Conservation (phyloP, 2,329 filamentous ascomycete genomes). For the Uncinocarpus reesii region DNA sequence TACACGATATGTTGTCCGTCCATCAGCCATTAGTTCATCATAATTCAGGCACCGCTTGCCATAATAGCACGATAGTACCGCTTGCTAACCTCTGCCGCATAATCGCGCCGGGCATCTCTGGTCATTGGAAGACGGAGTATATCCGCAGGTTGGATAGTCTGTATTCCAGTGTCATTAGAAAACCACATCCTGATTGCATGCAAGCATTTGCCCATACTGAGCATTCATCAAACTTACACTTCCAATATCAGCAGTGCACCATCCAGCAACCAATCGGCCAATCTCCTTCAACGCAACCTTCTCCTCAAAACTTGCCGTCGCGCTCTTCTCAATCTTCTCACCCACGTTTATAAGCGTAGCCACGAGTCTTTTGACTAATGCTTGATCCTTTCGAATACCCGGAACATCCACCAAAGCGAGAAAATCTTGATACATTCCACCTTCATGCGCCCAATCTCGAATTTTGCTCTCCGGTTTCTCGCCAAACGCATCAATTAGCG, state of each 20-base stretch:
- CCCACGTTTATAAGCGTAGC: conserved; percentile 38
- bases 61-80: conserved; percentile 58
- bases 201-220: background rate
- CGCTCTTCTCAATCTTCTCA: conserved; percentile 28
- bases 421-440: conserved; percentile 64
- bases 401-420: conserved; percentile 40
- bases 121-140: conserved; percentile 46
- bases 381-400: conserved; percentile 33
- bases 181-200: background rate
- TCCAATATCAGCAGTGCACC: conserved; percentile 51
- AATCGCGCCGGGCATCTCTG: conserved; percentile 59
- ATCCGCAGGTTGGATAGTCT: conserved; percentile 28
- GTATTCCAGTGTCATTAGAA: conserved; percentile 5
- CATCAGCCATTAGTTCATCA: background rate
- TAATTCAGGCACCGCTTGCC: conserved; percentile 26
- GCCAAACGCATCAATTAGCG: conserved; percentile 61
- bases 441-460: conserved; percentile 65
- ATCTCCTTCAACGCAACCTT: conserved; percentile 74
- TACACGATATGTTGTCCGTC: background rate
- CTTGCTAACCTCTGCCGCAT: conserved; percentile 59
- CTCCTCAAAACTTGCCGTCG: conserved; percentile 44
- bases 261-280: conserved; percentile 59
- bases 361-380: conserved; percentile 37
- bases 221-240: conserved; percentile 39
- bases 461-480: conserved; percentile 52